Evolutionary conservation across 192 early-diverging fungal genomes (phyloP).

Genomic region (Geranomyces variabilis): DNA sequence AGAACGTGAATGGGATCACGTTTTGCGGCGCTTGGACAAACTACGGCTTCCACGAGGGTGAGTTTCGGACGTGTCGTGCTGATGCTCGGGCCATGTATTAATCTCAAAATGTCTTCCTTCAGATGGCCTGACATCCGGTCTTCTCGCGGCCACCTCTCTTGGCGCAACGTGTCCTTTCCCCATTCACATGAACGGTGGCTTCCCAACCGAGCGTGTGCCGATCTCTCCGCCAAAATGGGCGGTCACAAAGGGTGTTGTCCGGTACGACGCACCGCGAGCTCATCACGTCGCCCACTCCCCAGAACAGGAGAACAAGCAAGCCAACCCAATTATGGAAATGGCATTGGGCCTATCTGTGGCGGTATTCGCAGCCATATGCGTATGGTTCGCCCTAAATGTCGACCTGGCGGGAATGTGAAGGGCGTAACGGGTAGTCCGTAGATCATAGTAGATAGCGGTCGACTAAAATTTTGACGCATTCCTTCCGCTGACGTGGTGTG

Average conservation of each 20-base stretch:
- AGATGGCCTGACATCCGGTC: slow-evolving; percentile 63
- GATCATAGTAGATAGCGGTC: too few species aligned
- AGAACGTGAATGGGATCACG: slow-evolving; percentile 48
- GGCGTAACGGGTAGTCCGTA: too few species aligned
- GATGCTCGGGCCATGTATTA: background rate
- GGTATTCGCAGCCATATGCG: slow-evolving; percentile 5
- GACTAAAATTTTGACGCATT: too few species aligned
- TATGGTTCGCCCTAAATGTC: slow-evolving; percentile 14
- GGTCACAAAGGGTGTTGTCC: slow-evolving; percentile 26
- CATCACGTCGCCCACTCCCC: slow-evolving; percentile 10
- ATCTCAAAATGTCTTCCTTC: background rate
- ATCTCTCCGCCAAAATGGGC: slow-evolving; percentile 33
- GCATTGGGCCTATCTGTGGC: background rate
- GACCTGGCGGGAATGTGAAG: background rate
- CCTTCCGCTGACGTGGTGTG: too few species aligned
- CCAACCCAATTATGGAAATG: slow-evolving; percentile 3
- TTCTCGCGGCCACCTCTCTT: slow-evolving; percentile 53
- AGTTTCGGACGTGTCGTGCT: background rate
- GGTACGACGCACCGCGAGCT: slow-evolving; percentile 11
- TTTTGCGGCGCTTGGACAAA: slow-evolving; percentile 70
- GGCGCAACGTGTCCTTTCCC: slow-evolving; percentile 58
- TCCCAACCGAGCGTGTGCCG: slow-evolving; percentile 45
- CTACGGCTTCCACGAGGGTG: slow-evolving; percentile 64
- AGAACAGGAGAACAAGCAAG: slow-evolving; percentile 1
- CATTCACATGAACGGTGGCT: slow-evolving; percentile 53